Evolutionary conservation across 2,329 filamentous ascomycete species (phyloP).

Genomic region (Camillea tinctor): DNA sequence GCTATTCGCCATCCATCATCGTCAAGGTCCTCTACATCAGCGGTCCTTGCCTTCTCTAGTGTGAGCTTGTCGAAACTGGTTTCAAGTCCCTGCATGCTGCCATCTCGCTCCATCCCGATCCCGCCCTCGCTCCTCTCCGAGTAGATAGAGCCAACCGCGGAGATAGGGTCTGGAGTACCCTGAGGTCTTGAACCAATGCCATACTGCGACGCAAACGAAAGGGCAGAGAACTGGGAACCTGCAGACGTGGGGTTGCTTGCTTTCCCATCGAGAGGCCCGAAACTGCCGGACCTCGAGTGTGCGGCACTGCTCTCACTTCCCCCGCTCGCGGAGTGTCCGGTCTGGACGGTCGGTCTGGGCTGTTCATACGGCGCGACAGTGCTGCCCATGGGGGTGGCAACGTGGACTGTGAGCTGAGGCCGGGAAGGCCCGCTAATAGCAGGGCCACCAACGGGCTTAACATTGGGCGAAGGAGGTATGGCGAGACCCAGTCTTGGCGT

Average conservation of each 20-base stretch:
- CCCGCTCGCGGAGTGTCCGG: slow-evolving; percentile 66
- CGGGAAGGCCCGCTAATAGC: slow-evolving; percentile 44
- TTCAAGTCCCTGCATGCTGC: slow-evolving; percentile 73
- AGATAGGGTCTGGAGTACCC: slow-evolving; percentile 79
- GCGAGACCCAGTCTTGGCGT: slow-evolving; percentile 81
- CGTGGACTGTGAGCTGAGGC: slow-evolving; percentile 71
- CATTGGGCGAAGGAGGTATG: slow-evolving; percentile 84
- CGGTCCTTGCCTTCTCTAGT: slow-evolving; percentile 75
- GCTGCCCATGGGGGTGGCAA: slow-evolving; percentile 86
- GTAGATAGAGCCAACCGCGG: slow-evolving; percentile 81
- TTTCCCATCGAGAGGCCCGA: slow-evolving; percentile 72
- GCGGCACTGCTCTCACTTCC: slow-evolving; percentile 77
- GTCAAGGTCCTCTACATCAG: slow-evolving; percentile 93
- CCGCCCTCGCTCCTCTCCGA: slow-evolving; percentile 77
- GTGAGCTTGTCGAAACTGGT: slow-evolving; percentile 73
- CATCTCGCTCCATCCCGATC: slow-evolving; percentile 76
- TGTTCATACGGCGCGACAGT: slow-evolving; percentile 70
- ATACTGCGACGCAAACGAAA: slow-evolving; percentile 75
- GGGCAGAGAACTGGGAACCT: slow-evolving; percentile 79
- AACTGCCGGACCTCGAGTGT: slow-evolving; percentile 81
- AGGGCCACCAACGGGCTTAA: slow-evolving; percentile 67
- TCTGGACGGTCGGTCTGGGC: slow-evolving; percentile 51
- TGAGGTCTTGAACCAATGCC: slow-evolving; percentile 65
- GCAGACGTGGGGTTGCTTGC: slow-evolving; percentile 81
- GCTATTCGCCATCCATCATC: slow-evolving; percentile 95